Percentiles rank a stretch among this genome's conserved stretches.
phyloP scores from a whole-genome alignment of 2,329 filamentous ascomycete species.

The Dothistroma septosporum region DNA sequence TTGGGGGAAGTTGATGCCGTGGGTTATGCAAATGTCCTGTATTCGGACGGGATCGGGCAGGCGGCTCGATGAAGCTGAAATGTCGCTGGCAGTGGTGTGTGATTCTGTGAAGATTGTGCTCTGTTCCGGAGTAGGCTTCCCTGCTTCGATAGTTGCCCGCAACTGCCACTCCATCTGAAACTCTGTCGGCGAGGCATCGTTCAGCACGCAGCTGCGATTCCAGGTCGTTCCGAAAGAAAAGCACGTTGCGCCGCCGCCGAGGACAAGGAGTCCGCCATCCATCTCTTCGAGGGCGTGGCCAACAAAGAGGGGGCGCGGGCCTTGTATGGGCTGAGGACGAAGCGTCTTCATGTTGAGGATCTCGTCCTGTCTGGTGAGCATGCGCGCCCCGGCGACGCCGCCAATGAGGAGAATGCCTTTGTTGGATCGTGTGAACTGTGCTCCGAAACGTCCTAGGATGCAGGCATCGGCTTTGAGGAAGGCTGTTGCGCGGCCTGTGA shows the following conservation, averaged over 20 bases:
- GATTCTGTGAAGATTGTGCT: constrained; percentile 14
- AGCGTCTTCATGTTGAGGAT: constrained; percentile 43
- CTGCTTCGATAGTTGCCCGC: constrained; percentile 23
- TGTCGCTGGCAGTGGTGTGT: not conserved
- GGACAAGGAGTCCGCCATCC: constrained; percentile 53
- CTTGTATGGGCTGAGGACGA: constrained; percentile 30
- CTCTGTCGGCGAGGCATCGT: constrained; percentile 23
- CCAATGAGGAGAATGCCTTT: constrained; percentile 50
- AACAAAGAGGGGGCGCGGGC: constrained; percentile 62
- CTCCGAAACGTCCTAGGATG: constrained; percentile 48
- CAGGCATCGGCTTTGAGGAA: constrained; percentile 27
- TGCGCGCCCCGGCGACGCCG: constrained; percentile 45
- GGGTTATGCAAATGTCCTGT: constrained; percentile 51
- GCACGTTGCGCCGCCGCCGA: constrained; percentile 80
- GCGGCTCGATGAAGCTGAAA: no score
- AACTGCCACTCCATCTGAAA: constrained; percentile 29
- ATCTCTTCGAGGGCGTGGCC: constrained; percentile 58
- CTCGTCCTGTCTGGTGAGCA: constrained; percentile 51
- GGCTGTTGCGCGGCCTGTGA: constrained; percentile 23
- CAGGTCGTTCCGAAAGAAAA: constrained; percentile 88
- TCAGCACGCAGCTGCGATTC: constrained; percentile 56
- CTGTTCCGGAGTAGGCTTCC: constrained; percentile 18
- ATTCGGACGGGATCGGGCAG: constrained; percentile 37
- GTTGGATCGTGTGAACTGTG: constrained; percentile 46
- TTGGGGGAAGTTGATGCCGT: constrained; percentile 55